Evolutionary conservation across 139 green algal genomes (phyloP), one percentile per base, ranked within the genome.

Genomic region (Chlorokybus atmophyticus): DNA sequence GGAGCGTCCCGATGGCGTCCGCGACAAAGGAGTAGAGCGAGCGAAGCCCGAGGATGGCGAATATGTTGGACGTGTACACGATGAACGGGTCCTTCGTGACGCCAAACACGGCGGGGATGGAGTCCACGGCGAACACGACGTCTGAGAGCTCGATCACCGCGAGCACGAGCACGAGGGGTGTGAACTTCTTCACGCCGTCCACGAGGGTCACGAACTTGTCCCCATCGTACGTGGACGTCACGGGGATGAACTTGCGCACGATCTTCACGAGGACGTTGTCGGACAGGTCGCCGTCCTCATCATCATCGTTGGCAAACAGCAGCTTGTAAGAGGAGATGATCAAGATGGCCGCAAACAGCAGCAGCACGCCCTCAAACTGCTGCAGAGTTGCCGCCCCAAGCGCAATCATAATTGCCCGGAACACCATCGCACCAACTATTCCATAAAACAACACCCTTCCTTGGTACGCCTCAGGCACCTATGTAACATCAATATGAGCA

Each of bases 121-220:
- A 93, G 59, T 95, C 87, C 1, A 97, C 90, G 5, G 90, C 90
- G 74, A 98, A 98, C 2, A 96, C 75, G 0, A 98, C 81, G 54
- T 98, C 90, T 8, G 55, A 81, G 23, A 97, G 64, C 77, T 97
- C 90, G 1, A 97, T 66, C 1, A 94, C 85, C 0, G 83, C 77
- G 21, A 98, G 78, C 14, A 86, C 83, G 1, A 97, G 71, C 29
- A 98, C 75, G 48, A 97, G 71, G 26, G 90, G 90, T 3, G 90
- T 97, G 3, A 67, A 52, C 56, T 32, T 68, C 44, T 68, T 62
- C 38, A 57, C 57, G 32, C 62, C 55, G 52, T 82, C 63, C 54
- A 70, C 38, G 3, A 78, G 29, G 0, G 83, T 93, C 70, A 90
- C 93, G 66, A 97, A 97, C 0, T 85, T 83, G 50, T 87, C 68